Evolutionary conservation across 208 protist genomes (phyloP), one percentile per base, ranked within the genome.

Genomic region (Leishmania major): DNA sequence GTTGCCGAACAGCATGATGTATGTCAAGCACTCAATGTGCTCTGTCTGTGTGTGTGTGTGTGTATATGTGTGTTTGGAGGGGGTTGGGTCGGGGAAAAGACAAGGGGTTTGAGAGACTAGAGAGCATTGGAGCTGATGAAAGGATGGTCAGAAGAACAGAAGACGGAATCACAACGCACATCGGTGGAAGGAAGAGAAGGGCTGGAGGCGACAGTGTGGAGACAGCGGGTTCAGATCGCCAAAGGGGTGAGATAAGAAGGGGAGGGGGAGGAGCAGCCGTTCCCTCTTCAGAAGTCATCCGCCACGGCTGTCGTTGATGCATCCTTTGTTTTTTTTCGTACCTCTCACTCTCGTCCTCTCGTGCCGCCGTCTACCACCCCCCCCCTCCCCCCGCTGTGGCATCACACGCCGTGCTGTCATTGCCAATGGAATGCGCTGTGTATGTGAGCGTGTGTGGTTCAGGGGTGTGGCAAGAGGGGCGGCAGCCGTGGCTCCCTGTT

Each of bases 1-100:
- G 53, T 88, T 92, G 47, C 89, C 89, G 83, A 95, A 93, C 13
- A 93, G 81, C 88, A 91, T 90, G 59, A 45, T 66, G 53, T 73
- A 17, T 28, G 45, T 11, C 37, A 40, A 73, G 17, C n/a, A 37
- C 49, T 31, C 60, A 67, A 31, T 35, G 7, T 8, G 57, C 31
- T 75, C n/a, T 55, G 43, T 40, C 47, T 51, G 22, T n/a, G 35
- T 49, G 40, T 31, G 8, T 73, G 19, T 62, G 2, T n/a, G 17
- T 78, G 53, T 78, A 15, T 49, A 25, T 78, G 76, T 79, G 43
- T 47, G 69, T 74, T 43, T 47, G 69, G 64, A 43, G 64, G 64
- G 13, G 69, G 69, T 31, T 5, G 69, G 37, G 69, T 17, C 17
- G 7, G 62, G 57, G 19, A 25, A 77, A 49, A 11, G 28, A 15